Conservation (phyloP, 2,329 filamentous ascomycete species). For the Mariannaea sp. region DNA sequence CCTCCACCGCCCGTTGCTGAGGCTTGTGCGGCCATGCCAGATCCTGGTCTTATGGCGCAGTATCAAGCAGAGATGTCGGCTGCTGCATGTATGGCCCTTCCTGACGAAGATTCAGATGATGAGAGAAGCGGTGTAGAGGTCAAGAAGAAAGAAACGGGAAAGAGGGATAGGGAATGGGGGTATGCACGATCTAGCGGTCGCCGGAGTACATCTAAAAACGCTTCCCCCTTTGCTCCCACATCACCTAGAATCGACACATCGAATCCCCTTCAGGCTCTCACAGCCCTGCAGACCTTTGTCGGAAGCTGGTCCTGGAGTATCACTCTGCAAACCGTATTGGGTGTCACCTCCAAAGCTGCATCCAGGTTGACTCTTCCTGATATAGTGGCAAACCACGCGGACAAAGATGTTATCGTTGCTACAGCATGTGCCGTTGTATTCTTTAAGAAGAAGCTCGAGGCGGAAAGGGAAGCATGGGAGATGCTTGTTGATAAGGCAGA, state of each 20-base stretch:
- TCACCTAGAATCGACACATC: not conserved
- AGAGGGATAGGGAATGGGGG: too few species aligned
- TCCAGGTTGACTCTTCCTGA: slow-evolving; percentile 14
- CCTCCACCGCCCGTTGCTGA: too few species aligned
- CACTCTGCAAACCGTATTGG: slow-evolving; percentile 38
- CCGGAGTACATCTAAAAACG: not conserved
- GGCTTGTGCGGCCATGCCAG: too few species aligned
- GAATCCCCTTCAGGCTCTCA: slow-evolving; percentile 44
- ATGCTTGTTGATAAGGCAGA: slow-evolving; percentile 65
- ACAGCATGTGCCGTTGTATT: slow-evolving; percentile 40
- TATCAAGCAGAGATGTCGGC: too few species aligned
- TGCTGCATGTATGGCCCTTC: too few species aligned
- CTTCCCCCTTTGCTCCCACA: not conserved
- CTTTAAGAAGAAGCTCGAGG: slow-evolving; percentile 51
- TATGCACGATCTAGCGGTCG: not conserved
- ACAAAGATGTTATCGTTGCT: slow-evolving; percentile 29
- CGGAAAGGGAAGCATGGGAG: slow-evolving; percentile 63
- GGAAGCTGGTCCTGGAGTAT: slow-evolving; percentile 41
- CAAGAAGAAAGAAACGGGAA: too few species aligned
- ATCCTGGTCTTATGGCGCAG: too few species aligned
- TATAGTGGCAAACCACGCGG: not conserved
- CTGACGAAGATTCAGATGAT: too few species aligned
- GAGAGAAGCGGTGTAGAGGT: too few species aligned
- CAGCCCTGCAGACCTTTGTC: slow-evolving; percentile 54
- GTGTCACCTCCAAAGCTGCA: slow-evolving; percentile 19